Evolutionary conservation across 192 early-diverging fungal species (phyloP).

Genomic region (Backusella macrospora): DNA sequence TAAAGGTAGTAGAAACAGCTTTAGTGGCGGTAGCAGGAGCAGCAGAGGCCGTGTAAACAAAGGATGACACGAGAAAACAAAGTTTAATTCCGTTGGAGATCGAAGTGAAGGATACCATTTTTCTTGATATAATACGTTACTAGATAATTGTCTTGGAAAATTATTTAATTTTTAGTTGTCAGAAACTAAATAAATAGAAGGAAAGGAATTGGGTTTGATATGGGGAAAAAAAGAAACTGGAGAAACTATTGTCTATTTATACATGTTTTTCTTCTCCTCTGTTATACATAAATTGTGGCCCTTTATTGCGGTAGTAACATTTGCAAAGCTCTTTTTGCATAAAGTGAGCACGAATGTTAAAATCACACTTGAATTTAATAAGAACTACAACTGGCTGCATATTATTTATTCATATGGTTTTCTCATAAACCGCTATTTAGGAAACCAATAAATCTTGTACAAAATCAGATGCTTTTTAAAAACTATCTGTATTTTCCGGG

Average conservation of each 20-base stretch:
- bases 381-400: not conserved
- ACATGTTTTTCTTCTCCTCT: too few relatives aligned
- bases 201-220: too few relatives aligned
- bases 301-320: too few relatives aligned
- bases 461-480: not conserved
- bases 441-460: constrained; percentile 9
- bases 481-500: not conserved
- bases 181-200: too few relatives aligned
- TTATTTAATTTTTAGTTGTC: too few relatives aligned
- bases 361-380: too few relatives aligned
- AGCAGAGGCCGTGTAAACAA: not conserved
- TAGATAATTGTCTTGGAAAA: too few relatives aligned
- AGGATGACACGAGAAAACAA: not conserved
- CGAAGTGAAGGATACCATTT: constrained; percentile 15
- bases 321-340: too few relatives aligned
- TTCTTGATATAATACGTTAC: not conserved
- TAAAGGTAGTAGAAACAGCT: not conserved
- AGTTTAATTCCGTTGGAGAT: not conserved
- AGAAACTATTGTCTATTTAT: too few relatives aligned
- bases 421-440: not conserved
- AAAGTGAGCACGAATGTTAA: not conserved
- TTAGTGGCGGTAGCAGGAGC: not conserved
- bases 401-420: not conserved
- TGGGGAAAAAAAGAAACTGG: too few relatives aligned
- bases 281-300: too few relatives aligned